A percentile compares a stretch with the other conserved stretches of the same genome.
phyloP scores from a whole-genome alignment of 1,139 yeast genomes.

The Lodderomyces oxycetoniae region DNA sequence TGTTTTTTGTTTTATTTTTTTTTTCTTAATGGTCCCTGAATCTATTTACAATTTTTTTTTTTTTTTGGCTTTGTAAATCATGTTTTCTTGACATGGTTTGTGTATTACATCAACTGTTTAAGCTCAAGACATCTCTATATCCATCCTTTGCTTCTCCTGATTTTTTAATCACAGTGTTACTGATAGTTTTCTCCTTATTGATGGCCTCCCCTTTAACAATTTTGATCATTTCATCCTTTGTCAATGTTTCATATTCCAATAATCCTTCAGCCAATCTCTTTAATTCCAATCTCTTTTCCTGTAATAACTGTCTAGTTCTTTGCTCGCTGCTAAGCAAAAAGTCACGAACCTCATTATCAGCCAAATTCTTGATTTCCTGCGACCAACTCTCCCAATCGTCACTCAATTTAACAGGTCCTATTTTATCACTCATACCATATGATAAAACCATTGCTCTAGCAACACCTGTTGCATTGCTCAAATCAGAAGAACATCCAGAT shows the following conservation, averaged over 20 bases:
- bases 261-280: conserved; percentile 89
- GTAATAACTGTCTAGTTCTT: conserved; percentile 68
- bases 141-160: conserved; percentile 7
- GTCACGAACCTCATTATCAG: conserved; percentile 85
- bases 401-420: conserved; percentile 86
- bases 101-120: too few relatives aligned
- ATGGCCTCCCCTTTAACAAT: conserved; percentile 75
- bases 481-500: conserved; percentile 89
- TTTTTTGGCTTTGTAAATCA: too few relatives aligned
- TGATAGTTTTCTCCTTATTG: conserved; percentile 58
- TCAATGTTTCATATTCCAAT: conserved; percentile 91
- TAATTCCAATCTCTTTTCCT: conserved; percentile 63
- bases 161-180: conserved; percentile 71
- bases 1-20: too few relatives aligned
- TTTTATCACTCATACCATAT: conserved; percentile 91
- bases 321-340: conserved; percentile 70
- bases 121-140: conserved; percentile 3
- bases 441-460: conserved; percentile 97
- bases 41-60: too few relatives aligned
- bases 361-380: conserved; percentile 76
- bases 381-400: conserved; percentile 97
- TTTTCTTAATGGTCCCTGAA: too few relatives aligned
- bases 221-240: conserved; percentile 84
- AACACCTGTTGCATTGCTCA: conserved; percentile 82
- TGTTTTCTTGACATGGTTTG: too few relatives aligned